phyloP scores from a whole-genome alignment of 331 rosid genomes.

The Stylosanthes scabra region DNA sequence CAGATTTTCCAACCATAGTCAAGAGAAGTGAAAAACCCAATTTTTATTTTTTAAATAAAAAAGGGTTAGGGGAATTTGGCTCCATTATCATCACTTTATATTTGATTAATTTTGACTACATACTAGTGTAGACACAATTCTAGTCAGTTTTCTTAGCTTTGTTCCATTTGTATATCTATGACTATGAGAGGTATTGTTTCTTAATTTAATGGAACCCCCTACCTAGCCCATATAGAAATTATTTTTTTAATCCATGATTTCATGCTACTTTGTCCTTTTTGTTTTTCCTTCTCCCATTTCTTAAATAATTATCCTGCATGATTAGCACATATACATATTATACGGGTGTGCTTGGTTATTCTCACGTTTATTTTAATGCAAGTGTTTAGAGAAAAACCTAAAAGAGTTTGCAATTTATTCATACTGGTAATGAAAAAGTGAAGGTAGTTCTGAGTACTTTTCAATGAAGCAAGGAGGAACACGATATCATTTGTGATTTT shows the following conservation, averaged over 20 bases:
- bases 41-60: constrained; percentile 17
- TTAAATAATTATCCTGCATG: no score
- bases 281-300: no score
- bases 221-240: constrained; percentile 36
- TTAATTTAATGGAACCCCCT: constrained; percentile 42
- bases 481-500: constrained; percentile 10
- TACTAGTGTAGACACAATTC: constrained; percentile 41
- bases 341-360: no score
- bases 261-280: constrained; percentile 41
- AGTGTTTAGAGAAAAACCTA: no score
- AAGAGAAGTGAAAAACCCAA: constrained; percentile 32
- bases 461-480: not conserved
- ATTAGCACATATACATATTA: no score
- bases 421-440: not conserved
- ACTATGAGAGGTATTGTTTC: constrained; percentile 49
- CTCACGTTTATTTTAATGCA: no score
- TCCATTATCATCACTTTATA: constrained; percentile 45
- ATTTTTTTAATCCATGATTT: constrained; percentile 2
- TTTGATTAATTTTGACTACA: constrained; percentile 41
- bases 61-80: constrained; percentile 52
- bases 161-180: constrained; percentile 53
- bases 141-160: constrained; percentile 40
- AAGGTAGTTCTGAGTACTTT: constrained; percentile 33
- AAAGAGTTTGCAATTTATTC: no score
- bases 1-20: constrained; percentile 44